Percentiles rank a stretch among this genome's conserved stretches.
Evolutionary conservation across 1,139 yeast species (phyloP).

Genomic region (Blastobotrys aristatus): DNA sequence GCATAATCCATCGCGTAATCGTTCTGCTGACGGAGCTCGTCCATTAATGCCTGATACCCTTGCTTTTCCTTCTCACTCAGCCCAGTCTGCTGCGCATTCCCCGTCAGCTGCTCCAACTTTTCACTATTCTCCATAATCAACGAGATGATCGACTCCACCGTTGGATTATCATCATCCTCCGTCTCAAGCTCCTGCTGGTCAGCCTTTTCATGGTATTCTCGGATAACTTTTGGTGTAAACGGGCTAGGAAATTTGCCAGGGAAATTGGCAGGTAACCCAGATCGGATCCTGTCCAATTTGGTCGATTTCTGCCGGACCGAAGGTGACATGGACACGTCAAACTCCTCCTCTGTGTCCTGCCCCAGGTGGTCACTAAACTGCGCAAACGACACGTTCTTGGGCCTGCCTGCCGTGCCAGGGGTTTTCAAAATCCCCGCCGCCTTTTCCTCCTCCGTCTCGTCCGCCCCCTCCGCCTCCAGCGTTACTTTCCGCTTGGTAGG

Average conservation of each 20-base stretch:
- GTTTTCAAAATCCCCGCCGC: slow-evolving; percentile 27
- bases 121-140: slow-evolving; percentile 12
- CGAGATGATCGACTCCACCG: slow-evolving; percentile 6
- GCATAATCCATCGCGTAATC: slow-evolving; percentile 21
- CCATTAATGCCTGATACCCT: slow-evolving; percentile 9
- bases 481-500: background rate
- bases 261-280: slow-evolving; percentile 24
- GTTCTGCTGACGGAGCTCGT: slow-evolving; percentile 17
- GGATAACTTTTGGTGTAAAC: slow-evolving; percentile 20
- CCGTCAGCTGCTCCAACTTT: slow-evolving; percentile 14
- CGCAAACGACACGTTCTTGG: slow-evolving; percentile 26
- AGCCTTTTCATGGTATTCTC: background rate
- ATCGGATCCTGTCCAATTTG: slow-evolving; percentile 16
- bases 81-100: slow-evolving; percentile 6
- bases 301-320: slow-evolving; percentile 7
- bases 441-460: background rate
- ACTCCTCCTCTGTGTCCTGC: background rate
- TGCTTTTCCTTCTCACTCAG: background rate
- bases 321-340: slow-evolving; percentile 8
- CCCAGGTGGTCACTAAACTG: slow-evolving; percentile 5
- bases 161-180: background rate
- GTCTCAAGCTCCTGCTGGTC: slow-evolving; percentile 1
- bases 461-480: too few relatives aligned
- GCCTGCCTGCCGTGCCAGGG: slow-evolving; percentile 23
- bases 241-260: slow-evolving; percentile 29